These are phyloP conservation scores for Capsicum baccatum DNA, from an alignment of 257 asterid genomes.

Conservation along the genomic window DNA sequence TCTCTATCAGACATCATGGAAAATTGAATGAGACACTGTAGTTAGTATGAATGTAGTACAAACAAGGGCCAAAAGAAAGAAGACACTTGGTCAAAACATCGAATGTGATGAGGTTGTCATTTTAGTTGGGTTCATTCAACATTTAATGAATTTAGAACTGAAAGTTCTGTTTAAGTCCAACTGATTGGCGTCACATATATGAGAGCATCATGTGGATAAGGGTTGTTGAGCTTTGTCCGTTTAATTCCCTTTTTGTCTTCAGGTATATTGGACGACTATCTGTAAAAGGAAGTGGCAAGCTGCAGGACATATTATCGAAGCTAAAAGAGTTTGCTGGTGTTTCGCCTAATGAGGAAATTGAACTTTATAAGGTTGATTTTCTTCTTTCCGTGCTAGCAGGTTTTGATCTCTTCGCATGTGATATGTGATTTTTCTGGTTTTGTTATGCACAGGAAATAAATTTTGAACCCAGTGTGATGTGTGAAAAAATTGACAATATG, in stretches of 20 bases:
- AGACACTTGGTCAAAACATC: neutral
- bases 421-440: neutral
- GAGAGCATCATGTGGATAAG: neutral
- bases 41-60: no score
- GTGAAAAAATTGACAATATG: slow-evolving; percentile 66
- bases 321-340: slow-evolving; percentile 72
- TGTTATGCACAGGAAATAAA: slow-evolving; percentile 63
- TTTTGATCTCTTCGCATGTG: neutral
- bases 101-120: neutral
- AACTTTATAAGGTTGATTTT: no score
- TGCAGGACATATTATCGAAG: slow-evolving; percentile 55
- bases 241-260: slow-evolving; percentile 25
- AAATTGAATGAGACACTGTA: no score
- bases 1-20: neutral
- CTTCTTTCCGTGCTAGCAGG: neutral
- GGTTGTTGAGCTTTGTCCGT: neutral
- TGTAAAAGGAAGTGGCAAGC: slow-evolving; percentile 65
- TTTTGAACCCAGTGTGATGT: slow-evolving; percentile 76
- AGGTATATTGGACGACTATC: slow-evolving; percentile 73
- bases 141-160: no score
- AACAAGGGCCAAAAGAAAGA: no score
- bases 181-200: neutral
- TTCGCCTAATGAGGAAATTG: slow-evolving; percentile 44
- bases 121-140: neutral
- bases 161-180: no score